Evolutionary conservation across 176 grass and related monocot species (phyloP), one percentile per base, ranked within the genome.

Genomic region (Oryza coarctata): DNA sequence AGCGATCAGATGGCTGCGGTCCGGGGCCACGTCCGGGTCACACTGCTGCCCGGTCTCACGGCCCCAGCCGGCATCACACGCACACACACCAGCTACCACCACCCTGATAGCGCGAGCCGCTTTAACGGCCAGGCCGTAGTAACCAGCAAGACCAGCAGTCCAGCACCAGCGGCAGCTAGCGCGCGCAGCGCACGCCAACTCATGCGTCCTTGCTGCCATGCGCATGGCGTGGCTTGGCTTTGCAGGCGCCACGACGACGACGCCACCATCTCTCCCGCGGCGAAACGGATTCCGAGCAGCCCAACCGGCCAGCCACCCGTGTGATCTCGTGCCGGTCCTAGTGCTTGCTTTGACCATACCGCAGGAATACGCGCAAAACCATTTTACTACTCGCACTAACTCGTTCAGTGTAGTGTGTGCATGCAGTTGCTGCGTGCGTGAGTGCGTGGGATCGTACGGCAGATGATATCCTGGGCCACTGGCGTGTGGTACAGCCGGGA

Each of bases 321-420:
- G 76, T 67, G 87, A 70, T 60, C 34, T 45, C 63, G 82, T 81
- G 88, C 86, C 78, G 86, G 89, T 75, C 82, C 6, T 40, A 55
- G 83, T 60, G 89, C 83, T 87, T 60, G 89, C 83, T 87, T 94
- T 94, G 89, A 94, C 89, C 86, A 79, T 3, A 30, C 71, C 0
- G 67, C 63, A 25, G 68, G 68, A 32, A 12, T 62, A 32, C 50
- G 67, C 71, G 78, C 50, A 20, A 55, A 55, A 9, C 50, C 2
- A 22, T n/a, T 55, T 55, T 55, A 55, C 9, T 60, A 25, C 22
- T 60, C 2, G 55, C 25, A 25, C 55, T 60, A 25, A n/a, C 6
- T 7, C 25, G 55, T 13, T 57, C 20, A 1, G n/a, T n/a, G n/a
- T n/a, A n/a, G n/a, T n/a, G n/a, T n/a, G n/a, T n/a, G n/a, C n/a